A percentile compares a stretch with the other conserved stretches of the same genome.
Conservation (phyloP, 139 green algal genomes). For the Chlamydomonas applanata region DNA sequence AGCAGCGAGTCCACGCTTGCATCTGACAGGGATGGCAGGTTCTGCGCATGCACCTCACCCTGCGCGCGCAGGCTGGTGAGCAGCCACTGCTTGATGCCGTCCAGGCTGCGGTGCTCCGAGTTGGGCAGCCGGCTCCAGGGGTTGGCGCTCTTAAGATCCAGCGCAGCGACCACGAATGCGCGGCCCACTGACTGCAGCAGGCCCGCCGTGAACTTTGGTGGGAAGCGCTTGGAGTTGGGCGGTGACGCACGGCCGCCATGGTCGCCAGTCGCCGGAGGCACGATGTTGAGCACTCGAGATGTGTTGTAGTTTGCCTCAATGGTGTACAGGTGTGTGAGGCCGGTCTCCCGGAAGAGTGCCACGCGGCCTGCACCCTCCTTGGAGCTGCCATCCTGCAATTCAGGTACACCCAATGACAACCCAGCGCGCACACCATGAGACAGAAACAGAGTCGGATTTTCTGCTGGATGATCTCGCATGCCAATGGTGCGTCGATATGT, state of each 20-base stretch:
- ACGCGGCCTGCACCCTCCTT: conserved; percentile 61
- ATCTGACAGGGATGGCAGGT: conserved; percentile 31
- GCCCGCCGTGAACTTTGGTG: conserved; percentile 24
- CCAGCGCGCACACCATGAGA: too few relatives aligned
- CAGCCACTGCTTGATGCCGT: conserved; percentile 40
- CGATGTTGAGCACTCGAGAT: conserved; percentile 24
- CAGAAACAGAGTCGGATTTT: too few relatives aligned
- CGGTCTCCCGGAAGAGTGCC: conserved; percentile 49
- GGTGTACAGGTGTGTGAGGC: conserved; percentile 58
- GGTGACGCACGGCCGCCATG: conserved; percentile 39
- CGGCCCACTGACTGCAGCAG: conserved; percentile 22
- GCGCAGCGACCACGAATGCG: conserved; percentile 15
- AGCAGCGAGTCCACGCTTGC: conserved; percentile 11
- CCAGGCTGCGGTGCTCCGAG: conserved; percentile 37
- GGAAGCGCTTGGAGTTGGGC: conserved; percentile 22
- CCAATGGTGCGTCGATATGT: too few relatives aligned
- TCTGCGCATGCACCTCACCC: conserved; percentile 15
- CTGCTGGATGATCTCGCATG: too few relatives aligned
- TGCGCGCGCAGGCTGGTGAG: conserved; percentile 13
- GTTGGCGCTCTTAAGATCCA: conserved; percentile 51
- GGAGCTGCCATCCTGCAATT: conserved; percentile 36
- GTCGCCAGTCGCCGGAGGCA: conserved; percentile 24
- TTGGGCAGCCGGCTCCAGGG: conserved; percentile 51
- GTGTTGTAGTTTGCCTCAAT: conserved; percentile 60
- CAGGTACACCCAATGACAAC: not conserved